Percentiles rank a stretch among this genome's conserved stretches.
Evolutionary conservation across 768 basidiomycete species (phyloP).

Genomic region (Lactifluus piperatus): DNA sequence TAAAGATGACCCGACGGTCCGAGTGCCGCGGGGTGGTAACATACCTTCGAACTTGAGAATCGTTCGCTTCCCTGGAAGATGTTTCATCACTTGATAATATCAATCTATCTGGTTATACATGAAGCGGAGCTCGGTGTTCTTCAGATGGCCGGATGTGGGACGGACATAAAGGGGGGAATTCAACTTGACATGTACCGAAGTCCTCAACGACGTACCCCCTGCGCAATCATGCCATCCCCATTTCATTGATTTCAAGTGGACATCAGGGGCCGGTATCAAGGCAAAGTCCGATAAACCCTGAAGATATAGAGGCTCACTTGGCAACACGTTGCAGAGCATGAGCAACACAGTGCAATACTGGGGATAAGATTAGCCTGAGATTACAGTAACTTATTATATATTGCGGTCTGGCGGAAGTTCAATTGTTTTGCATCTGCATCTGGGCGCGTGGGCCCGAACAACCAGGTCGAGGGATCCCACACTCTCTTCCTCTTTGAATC

Average conservation of each 20-base stretch:
- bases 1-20: constrained; percentile 62
- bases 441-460: too few relatives aligned
- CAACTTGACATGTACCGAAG: not conserved
- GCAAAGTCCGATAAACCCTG: too few relatives aligned
- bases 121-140: too few relatives aligned
- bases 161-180: constrained; percentile 44
- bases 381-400: not conserved
- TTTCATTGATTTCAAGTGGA: too few relatives aligned
- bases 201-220: not conserved
- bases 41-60: constrained; percentile 68
- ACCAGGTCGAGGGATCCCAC: too few relatives aligned
- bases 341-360: too few relatives aligned
- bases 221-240: too few relatives aligned
- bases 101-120: constrained; percentile 58
- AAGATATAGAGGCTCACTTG: too few relatives aligned
- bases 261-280: too few relatives aligned
- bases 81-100: too few relatives aligned
- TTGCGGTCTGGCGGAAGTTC: not conserved
- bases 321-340: too few relatives aligned
- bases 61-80: constrained; percentile 49
- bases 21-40: constrained; percentile 63
- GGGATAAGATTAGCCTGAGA: too few relatives aligned
- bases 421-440: not conserved
- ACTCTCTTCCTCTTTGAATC: constrained; percentile 1
- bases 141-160: constrained; percentile 78